Base-by-base conservation (phyloP, 352 stramenopile species). In the Pythium insidiosum region DNA sequence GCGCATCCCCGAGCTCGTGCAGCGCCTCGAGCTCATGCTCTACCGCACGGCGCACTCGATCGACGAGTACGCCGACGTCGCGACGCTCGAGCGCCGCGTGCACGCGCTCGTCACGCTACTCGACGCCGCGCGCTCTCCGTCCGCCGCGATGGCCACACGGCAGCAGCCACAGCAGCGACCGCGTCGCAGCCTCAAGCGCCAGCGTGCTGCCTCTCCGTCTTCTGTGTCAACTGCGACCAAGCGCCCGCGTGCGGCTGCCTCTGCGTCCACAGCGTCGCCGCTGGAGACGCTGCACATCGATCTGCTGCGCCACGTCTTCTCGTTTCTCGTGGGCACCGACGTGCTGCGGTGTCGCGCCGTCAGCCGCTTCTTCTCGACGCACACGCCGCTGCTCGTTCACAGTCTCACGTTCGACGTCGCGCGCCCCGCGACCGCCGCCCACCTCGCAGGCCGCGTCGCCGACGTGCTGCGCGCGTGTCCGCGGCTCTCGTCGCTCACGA, bases 1-100 rank as follows among this genome's bases (percentile, higher is more conserved):
- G 38, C 50, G 50, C 29, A 52, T 58, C 42, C 68, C 67, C 30
- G 75, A 73, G 16, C 63, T 89, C 24, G 47, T 87, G 43, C 77
- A 82, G 43, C 69, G 77, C 0, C 70, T 89, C 44, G 77, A 89
- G 51, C 79, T 76, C 61, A 83, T 84, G 68, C 53, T 89, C 21
- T 89, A 82, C 58, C 62, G 84, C 28, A 70, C 68, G 7, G 77
- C 77, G 0, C 56, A 69, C 16, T 89, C 77, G 13, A 47, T 85
- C 11, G 43, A 61, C 41, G 77, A 89, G 49, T 89, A 87, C 41
- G 45, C 73, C 35, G 76, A 83, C 59, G 53, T 66, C 15, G 63
- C 61, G 28, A 82, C 69, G 10, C 61, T 89, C 15, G 70, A 83
- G 46, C 73, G 77, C 30, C 73, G 77, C 23, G 73, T 89, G 15